phyloP scores from a whole-genome alignment of 208 protist species.

The Trypanosoma congolense region DNA sequence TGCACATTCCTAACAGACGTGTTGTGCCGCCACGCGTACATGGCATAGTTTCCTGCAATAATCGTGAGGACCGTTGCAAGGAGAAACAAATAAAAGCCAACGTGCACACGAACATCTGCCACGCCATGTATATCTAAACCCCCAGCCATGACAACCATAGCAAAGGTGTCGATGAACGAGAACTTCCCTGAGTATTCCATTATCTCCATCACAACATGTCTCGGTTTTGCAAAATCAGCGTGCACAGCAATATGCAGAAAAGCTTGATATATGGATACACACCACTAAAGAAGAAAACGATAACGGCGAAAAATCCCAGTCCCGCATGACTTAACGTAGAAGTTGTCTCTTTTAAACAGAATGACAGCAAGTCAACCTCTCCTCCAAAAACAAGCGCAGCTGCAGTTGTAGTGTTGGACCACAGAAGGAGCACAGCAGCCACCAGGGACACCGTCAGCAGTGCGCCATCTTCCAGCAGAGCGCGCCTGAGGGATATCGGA shows the following conservation, averaged over 20 bases:
- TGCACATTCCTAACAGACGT: conserved; percentile 17
- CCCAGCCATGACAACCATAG: conserved; percentile 58
- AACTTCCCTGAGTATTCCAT: conserved; percentile 88
- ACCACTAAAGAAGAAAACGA: conserved; percentile 91
- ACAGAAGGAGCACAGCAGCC: conserved; percentile 24
- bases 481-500: conserved; percentile 15
- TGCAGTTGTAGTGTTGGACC: conserved; percentile 19
- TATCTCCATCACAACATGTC: conserved; percentile 33
- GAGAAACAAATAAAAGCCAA: conserved; percentile 30
- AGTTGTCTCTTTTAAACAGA: conserved; percentile 80
- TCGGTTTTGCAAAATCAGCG: conserved; percentile 28
- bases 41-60: conserved; percentile 55
- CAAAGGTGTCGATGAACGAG: conserved; percentile 80
- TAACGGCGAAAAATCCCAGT: conserved; percentile 71
- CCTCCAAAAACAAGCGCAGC: conserved; percentile 24
- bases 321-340: conserved; percentile 81
- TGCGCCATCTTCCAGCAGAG: conserved; percentile 42
- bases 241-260: conserved; percentile 26
- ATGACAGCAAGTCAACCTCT: conserved; percentile 58
- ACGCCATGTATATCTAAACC: conserved; percentile 47
- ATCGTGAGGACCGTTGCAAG: conserved; percentile 24
- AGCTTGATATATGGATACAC: conserved; percentile 90
- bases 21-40: conserved; percentile 37
- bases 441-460: conserved; percentile 24
- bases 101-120: conserved; percentile 16